These are phyloP conservation scores for Hypoxylon rickii DNA, from an alignment of 495 filamentous ascomycete genomes.

Conservation along the genomic window DNA sequence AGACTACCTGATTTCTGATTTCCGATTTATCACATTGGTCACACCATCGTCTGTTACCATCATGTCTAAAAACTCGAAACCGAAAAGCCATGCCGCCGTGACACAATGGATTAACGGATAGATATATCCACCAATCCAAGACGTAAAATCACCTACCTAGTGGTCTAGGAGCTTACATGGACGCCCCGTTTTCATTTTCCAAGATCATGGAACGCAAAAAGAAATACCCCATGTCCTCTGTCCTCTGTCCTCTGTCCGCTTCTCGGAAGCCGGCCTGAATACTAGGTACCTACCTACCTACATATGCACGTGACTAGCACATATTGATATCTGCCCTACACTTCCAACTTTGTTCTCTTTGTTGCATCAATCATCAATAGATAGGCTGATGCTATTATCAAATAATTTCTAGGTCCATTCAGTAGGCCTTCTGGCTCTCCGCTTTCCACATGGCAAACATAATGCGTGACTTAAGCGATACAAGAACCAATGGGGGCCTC, in stretches of 20 bases:
- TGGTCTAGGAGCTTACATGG: too few species aligned
- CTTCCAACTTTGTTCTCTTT: constrained; percentile 8
- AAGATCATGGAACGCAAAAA: constrained; percentile 10
- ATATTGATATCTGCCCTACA: constrained; percentile 19
- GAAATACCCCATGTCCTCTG: constrained; percentile 1
- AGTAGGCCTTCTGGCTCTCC: too few species aligned
- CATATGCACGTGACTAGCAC: constrained; percentile 19
- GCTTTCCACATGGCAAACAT: constrained; percentile 28
- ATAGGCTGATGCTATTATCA: constrained; percentile 26
- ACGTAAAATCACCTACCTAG: too few species aligned
- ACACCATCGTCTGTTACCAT: constrained; percentile 16
- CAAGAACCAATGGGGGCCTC: constrained; percentile 8
- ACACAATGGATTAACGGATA: constrained; percentile 11
- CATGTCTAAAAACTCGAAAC: constrained; percentile 18
- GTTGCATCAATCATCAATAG: too few species aligned
- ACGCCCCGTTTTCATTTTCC: not conserved
- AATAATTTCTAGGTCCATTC: constrained; percentile 9
- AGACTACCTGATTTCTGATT: too few species aligned
- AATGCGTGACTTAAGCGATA: constrained; percentile 25
- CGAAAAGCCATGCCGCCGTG: constrained; percentile 16
- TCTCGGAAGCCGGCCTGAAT: constrained; percentile 12
- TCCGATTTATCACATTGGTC: constrained; percentile 30
- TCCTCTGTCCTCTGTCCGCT: not conserved
- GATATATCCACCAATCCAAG: constrained; percentile 14
- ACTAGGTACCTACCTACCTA: too few species aligned